These are phyloP conservation scores for Glebionis coronaria DNA, from an alignment of 129 eudicot species.

Conservation along the genomic window DNA sequence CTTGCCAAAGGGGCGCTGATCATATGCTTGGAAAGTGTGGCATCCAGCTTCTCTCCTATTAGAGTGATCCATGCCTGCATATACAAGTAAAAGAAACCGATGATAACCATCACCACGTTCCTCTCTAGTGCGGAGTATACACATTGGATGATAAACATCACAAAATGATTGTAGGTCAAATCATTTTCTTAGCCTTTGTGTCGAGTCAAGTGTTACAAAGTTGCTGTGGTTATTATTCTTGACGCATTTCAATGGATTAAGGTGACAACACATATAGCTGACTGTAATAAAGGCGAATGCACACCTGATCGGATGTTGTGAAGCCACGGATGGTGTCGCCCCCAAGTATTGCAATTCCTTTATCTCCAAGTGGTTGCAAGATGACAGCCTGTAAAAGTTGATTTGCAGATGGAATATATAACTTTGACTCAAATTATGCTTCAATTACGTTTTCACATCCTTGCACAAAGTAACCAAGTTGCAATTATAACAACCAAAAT, in stretches of 20 bases:
- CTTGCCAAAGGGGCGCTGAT: conserved; percentile 32
- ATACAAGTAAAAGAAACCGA: background rate
- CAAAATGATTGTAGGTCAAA: conserved; percentile 2
- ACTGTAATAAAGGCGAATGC: conserved; percentile 18
- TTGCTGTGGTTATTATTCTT: background rate
- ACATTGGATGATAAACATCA: background rate
- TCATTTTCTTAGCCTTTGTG: background rate
- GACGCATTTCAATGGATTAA: background rate
- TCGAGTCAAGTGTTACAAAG: conserved; percentile 4
- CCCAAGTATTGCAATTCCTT: conserved; percentile 86
- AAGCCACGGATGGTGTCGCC: conserved; percentile 98
- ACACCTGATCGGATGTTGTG: conserved; percentile 93
- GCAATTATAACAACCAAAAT: conserved; percentile 3
- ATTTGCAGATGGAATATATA: conserved; percentile 11
- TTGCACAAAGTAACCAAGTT: background rate
- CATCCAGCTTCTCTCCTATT: conserved; percentile 85
- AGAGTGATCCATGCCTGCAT: conserved; percentile 93
- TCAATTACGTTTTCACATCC: conserved; percentile 5
- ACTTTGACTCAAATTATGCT: background rate
- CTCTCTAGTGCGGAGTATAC: background rate
- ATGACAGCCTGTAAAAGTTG: conserved; percentile 73
- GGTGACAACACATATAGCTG: background rate
- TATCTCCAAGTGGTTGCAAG: conserved; percentile 87
- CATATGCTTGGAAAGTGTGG: conserved; percentile 62
- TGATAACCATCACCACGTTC: background rate